Base-by-base conservation (phyloP, 1,284 basidiomycete species). In the Blastosporella zonata region DNA sequence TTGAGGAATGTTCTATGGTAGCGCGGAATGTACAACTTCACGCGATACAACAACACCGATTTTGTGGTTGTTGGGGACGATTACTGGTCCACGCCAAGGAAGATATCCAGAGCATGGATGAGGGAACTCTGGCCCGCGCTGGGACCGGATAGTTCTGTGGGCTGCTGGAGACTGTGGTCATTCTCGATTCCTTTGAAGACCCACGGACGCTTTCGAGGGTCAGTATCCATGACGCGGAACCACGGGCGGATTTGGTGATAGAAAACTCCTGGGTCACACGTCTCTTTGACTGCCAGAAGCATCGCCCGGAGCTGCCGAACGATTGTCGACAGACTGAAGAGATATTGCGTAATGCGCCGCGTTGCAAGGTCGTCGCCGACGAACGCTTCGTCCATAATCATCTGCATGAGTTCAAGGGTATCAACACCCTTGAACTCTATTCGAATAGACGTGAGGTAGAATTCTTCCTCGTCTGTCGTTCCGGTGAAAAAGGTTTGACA, bases 71-170 rank as follows among this genome's bases (percentile, higher is more conserved):
- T 15, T n/a, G 50, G 47, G 2, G 50, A 41, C n/a, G 57, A 58
- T 23, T 56, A 54, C 35, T 87, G 83, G 60, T 94, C 87, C 25
- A 97, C 79, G 21, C 93, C 92, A 13, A 98, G 77, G 71, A 97
- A 97, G 34, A 93, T 77, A 64, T 97, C 95, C 37, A 98, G 74
- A 0, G 91, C 86, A 63, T 98, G 95, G 28, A 97, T 81, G 52
- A 97, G 74, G 2, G 90, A 82, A 65, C 90, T 94, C 70, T 99
- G 95, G 0, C 93, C 96, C 0, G 96, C 96, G 58, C 88, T 93
- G 0, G 96, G 92, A 0, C 96, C 95, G 0, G 90, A 91, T 40
- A 93, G 53, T 59, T 90, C 80, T 0, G 69, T 74, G 1, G 86
- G 84, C 43, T 70, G 62, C 18, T 61, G 61, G 9, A 82, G 66